Evolutionary conservation across 176 grass and related monocot species (phyloP), one percentile per base, ranked within the genome.

Genomic region (Oryza coarctata): DNA sequence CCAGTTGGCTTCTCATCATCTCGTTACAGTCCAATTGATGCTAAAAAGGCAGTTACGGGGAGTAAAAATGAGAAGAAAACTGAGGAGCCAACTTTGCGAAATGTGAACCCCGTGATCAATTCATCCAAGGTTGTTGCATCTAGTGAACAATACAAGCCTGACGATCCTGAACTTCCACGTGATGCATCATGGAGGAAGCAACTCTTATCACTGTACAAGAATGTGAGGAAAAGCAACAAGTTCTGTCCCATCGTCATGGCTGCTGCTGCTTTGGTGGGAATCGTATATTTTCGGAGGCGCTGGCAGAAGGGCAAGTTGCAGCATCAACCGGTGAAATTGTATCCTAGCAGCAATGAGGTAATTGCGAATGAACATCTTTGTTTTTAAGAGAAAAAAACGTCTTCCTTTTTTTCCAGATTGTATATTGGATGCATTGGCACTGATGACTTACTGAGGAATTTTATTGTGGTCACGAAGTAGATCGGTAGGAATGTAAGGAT

Each of bases 241-340:
- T 85, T 97, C 71, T 94, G 92, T 88, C 87, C 92, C 80, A 41
- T 97, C 3, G 38, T 91, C 38, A 88, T 83, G 5, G 88, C 88
- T 12, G 80, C 88, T 14, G 81, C 92, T 29, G 88, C 95, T 49
- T 31, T 97, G 71, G 60, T 97, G 25, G 92, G 95, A 27, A 76
- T 97, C 30, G 88, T 82, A 25, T 88, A 89, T 88, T 80, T 97
- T 6, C 87, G 90, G 14, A 83, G 63, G n/a, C 86, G 86, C 55
- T 90, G 82, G 88, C 77, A 97, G 17, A 84, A 77, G 71, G 82
- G 84, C 17, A 95, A 78, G 31, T 40, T 83, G 26, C 92, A 90
- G 41, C 79, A 85, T 78, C 80, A 89, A 38, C 71, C 68, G 17
- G 28, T 74, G 28, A 90, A 92, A 75, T 45, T 80, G 65, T 80